Conservation (phyloP, 768 basidiomycete species). For the Mrakia hoshinonis region DNA sequence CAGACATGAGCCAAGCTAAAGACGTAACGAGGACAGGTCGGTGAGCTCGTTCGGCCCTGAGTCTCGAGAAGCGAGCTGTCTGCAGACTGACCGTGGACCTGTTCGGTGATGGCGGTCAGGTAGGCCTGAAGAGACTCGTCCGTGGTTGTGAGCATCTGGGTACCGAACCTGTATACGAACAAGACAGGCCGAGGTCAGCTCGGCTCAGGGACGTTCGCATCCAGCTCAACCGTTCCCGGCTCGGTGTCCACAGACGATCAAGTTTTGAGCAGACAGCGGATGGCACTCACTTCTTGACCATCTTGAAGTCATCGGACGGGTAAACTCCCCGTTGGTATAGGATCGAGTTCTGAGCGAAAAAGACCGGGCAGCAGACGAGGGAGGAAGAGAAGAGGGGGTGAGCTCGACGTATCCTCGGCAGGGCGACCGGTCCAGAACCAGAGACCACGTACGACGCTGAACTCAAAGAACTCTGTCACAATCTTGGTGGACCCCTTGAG, state of each 20-base stretch:
- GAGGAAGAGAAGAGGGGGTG: not conserved
- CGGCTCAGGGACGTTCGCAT: not conserved
- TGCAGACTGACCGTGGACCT: conserved; percentile 69
- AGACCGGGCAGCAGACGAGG: not conserved
- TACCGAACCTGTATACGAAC: conserved; percentile 53
- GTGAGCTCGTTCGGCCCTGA: not conserved
- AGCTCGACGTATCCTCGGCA: conserved; percentile 6
- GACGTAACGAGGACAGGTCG: not conserved
- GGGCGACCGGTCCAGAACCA: conserved; percentile 42
- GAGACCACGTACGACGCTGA: conserved; percentile 91
- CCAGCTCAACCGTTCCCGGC: not conserved
- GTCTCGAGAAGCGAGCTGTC: not conserved
- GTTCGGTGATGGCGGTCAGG: conserved; percentile 81
- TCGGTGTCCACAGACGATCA: too few species aligned
- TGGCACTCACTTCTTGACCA: conserved; percentile 72
- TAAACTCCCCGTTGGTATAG: conserved; percentile 95
- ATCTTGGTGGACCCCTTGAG: conserved; percentile 89
- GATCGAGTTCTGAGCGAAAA: conserved; percentile 50
- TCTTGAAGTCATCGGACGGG: conserved; percentile 95
- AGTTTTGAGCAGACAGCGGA: not conserved
- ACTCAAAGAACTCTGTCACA: conserved; percentile 99
- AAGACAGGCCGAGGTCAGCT: not conserved
- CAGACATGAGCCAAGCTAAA: conserved; percentile 85
- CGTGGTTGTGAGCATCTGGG: conserved; percentile 87
- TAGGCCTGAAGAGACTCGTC: conserved; percentile 90